Base-by-base conservation (phyloP, 331 rosid genomes). In the Dryas integrifolia region DNA sequence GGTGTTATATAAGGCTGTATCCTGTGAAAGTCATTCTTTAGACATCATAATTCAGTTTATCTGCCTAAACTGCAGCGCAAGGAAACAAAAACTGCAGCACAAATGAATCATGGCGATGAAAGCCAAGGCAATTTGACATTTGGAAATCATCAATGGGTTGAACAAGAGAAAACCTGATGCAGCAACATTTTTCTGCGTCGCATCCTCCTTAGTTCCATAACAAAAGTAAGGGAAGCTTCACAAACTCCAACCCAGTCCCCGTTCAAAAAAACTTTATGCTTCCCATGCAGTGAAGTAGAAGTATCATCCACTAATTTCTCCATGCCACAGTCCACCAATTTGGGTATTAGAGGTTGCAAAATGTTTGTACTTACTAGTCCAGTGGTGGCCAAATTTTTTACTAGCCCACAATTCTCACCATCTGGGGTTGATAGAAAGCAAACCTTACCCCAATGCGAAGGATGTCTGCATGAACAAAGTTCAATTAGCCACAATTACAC, bases 391-490 rank as follows among this genome's bases (percentile, higher is more conserved):
- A 95, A 65, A 80, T 95, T 95, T 76, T 95, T 95, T 15, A 95
- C 90, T 5, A 95, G 92, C 35, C 99, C 99, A 83, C 99, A 95
- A 80, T 95, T 95, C 88, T 95, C 99, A 75, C 99, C 99, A 63
- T 95, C 99, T 0, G 98, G 97, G 58, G 99, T 95, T 53, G 98
- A 90, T 61, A 95, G 89, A 78, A 90, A 95, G 76, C 99, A 95
- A 62, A 95, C 97, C 83, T 89, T 92, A 6, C 99, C 99, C 99
- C 98, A 95, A 77, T 92, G 99, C 53, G 99, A 95, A 79, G 99
- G 98, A 85, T 95, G 99, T 85, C 99, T 95, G 92, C 84, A 85
- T 47, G 70, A 68, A 70, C 8, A 87, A 80, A 55, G 68, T 73
- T 77, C 62, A 9, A 72, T 69, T 61, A 82, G 77, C 74, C 76